Conservation (phyloP, 176 grass and related monocot species). For the Cenchrus purpureus region DNA sequence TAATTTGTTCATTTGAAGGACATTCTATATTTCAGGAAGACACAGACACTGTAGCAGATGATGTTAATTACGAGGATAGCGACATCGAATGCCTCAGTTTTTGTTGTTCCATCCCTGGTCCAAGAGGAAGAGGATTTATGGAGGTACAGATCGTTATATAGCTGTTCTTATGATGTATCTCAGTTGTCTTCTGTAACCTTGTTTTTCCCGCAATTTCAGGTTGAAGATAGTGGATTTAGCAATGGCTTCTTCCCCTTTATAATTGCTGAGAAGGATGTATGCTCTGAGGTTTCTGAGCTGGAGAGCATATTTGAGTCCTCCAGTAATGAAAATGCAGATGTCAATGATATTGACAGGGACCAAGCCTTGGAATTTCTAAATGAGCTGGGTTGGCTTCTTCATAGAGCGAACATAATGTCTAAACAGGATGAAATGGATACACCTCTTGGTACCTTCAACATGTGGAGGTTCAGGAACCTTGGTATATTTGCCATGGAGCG, state of each 20-base stretch:
- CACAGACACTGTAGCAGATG: slow-evolving; percentile 45
- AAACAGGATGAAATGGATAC: slow-evolving; percentile 36
- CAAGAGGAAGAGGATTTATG: slow-evolving; percentile 95
- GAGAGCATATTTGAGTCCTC: slow-evolving; percentile 68
- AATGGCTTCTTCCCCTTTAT: slow-evolving; percentile 95
- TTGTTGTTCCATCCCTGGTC: slow-evolving; percentile 67
- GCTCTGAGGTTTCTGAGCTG: slow-evolving; percentile 86
- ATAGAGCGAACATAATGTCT: slow-evolving; percentile 58
- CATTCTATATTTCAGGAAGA: slow-evolving; percentile 73
- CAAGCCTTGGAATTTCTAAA: slow-evolving; percentile 90
- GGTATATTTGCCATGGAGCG: slow-evolving; percentile 73
- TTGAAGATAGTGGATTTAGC: slow-evolving; percentile 87
- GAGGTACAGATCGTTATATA: slow-evolving; percentile 58
- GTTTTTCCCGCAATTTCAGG: slow-evolving; percentile 49
- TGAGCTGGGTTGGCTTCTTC: slow-evolving; percentile 94
- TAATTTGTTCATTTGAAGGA: slow-evolving; percentile 91
- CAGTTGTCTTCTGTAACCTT: slow-evolving; percentile 15
- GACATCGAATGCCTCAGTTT: slow-evolving; percentile 66
- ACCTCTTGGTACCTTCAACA: slow-evolving; percentile 43
- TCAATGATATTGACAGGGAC: slow-evolving; percentile 53
- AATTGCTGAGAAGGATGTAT: slow-evolving; percentile 90
- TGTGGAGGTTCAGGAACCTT: slow-evolving; percentile 75
- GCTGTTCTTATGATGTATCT: slow-evolving; percentile 24
- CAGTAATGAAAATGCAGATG: slow-evolving; percentile 36
- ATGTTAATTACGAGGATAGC: slow-evolving; percentile 42